Evolutionary conservation across 1,284 basidiomycete genomes (phyloP), one percentile per base, ranked within the genome.

Genomic region (Tilletia horrida): DNA sequence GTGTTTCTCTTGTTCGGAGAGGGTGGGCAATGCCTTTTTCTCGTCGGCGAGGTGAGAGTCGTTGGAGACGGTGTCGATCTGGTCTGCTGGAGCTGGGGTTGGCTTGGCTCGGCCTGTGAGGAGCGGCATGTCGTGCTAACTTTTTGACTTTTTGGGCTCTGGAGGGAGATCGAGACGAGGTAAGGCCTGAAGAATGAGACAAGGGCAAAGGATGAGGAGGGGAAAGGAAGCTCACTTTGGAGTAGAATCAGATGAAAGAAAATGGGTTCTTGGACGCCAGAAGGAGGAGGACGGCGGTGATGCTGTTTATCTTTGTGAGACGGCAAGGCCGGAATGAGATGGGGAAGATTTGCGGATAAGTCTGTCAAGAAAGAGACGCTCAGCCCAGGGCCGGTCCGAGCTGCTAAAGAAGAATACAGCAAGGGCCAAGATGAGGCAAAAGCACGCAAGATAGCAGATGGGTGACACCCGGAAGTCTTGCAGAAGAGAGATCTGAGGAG

Each of bases 361-460:
- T n/a, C n/a, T n/a, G n/a, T n/a, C n/a, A n/a, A n/a, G n/a, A n/a
- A n/a, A n/a, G n/a, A n/a, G n/a, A n/a, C n/a, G n/a, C n/a, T n/a
- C n/a, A n/a, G n/a, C n/a, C n/a, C n/a, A n/a, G n/a, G n/a, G n/a
- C n/a, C n/a, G n/a, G n/a, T n/a, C n/a, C n/a, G n/a, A n/a, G n/a
- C n/a, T n/a, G n/a, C n/a, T n/a, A n/a, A 45, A 45, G 43, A 45
- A 45, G 43, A 45, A 45, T n/a, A n/a, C 43, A n/a, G 43, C 13
- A 45, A 45, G 43, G 43, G 13, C n/a, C 13, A 45, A n/a, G 43
- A n/a, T 13, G 43, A 45, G 13, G n/a, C 43, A n/a, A 45, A 45
- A 45, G n/a, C 43, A 45, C n/a, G n/a, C n/a, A n/a, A n/a, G n/a
- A n/a, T n/a, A n/a, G n/a, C n/a, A n/a, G n/a, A n/a, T n/a, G n/a